Evolutionary conservation across 2,329 filamentous ascomycete genomes (phyloP).

Genomic region (Pseudogymnoascus sp.): DNA sequence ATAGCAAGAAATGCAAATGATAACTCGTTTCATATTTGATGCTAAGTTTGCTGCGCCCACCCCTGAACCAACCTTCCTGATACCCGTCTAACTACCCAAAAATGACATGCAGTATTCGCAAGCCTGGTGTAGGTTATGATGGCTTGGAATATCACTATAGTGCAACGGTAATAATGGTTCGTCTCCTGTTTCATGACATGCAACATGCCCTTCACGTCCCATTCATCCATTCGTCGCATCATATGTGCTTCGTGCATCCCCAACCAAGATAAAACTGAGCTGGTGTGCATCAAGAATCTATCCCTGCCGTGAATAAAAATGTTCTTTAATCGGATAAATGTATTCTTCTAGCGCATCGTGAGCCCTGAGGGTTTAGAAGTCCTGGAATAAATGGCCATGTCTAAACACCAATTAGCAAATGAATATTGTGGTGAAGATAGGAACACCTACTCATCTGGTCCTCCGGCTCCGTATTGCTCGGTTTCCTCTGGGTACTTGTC

Average conservation of each 20-base stretch:
- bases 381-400: slow-evolving; percentile 7
- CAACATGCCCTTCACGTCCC: neutral
- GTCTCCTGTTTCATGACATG: neutral
- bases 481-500: slow-evolving; percentile 97
- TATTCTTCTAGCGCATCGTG: neutral
- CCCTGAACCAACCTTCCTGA: neutral
- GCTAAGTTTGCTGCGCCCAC: neutral
- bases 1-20: neutral
- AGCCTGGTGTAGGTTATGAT: neutral
- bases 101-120: slow-evolving; percentile 5
- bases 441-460: slow-evolving; percentile 76
- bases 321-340: slow-evolving; percentile 6
- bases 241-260: neutral
- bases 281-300: slow-evolving; percentile 1
- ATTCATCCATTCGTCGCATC: neutral
- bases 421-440: neutral
- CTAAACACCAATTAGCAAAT: neutral
- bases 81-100: slow-evolving; percentile 1
- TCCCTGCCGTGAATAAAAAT: neutral
- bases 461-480: slow-evolving; percentile 76
- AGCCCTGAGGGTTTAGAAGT: slow-evolving; percentile 6
- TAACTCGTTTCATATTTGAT: slow-evolving; percentile 2
- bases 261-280: neutral
- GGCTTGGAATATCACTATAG: neutral
- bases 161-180: neutral